Evolutionary conservation across 2,329 filamentous ascomycete species (phyloP), one percentile per base, ranked within the genome.

Genomic region (Talaromyces atroroseus): DNA sequence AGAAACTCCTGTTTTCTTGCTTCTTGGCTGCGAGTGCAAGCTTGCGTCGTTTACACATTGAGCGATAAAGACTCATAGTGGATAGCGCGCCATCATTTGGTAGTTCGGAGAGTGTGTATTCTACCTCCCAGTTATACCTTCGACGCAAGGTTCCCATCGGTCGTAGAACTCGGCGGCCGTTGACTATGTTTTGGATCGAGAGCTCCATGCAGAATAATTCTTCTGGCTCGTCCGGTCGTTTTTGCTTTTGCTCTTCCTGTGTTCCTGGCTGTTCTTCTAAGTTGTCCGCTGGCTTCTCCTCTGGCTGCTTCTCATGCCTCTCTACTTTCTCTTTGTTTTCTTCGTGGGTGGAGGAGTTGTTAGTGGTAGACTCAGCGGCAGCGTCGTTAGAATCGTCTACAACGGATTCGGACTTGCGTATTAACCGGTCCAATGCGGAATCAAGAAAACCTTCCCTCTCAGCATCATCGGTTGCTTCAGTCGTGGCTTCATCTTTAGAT

Each of bases 101-200:
- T 69, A 91, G 75, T 61, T 92, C 87, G 47, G 81, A 79, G 49
- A 96, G 74, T 36, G 85, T 80, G 71, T 95, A 96, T 63, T 94
- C 84, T n/a, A 96, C 76, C 0, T 74, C 70, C 92, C 92, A 96
- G 7, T 74, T 65, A 61, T 84, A 79, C 0, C 64, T 20, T 14
- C 64, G 32, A 0, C 52, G 70, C 47, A 86, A 68, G 0, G 77
- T 63, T 1, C 72, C n/a, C n/a, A n/a, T 61, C 0, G 90, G 88
- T 2, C 90, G 84, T 0, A 75, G 66, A 1, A 90, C 82, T 54
- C 81, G 80, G 12, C 75, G 54, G 18, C 82, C 85, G 65, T 94
- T 87, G 54, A 95, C 81, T 61, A 81, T 82, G 75, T 89, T 94
- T 61, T 83, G 83, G 50, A 90, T 76, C 0, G 83, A 86, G 55